These are phyloP conservation scores for Penicillium oxalicum DNA, from an alignment of 2,329 filamentous ascomycete genomes.

Conservation along the genomic window DNA sequence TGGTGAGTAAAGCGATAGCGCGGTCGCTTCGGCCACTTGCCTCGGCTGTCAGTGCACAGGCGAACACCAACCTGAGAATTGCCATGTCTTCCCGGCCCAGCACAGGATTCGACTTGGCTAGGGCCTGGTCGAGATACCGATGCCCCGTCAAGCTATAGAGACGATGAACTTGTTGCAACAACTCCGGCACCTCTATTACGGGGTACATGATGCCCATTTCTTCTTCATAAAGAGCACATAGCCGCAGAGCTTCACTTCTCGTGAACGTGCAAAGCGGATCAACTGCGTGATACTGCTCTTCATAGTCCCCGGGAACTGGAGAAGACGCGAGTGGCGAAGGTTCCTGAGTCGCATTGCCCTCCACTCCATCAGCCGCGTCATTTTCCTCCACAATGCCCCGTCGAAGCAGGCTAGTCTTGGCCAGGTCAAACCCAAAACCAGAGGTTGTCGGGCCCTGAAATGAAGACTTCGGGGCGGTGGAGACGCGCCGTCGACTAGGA, in stretches of 20 bases:
- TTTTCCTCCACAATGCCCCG: constrained; percentile 68
- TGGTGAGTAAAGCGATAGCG: constrained; percentile 68
- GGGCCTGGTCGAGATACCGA: neutral
- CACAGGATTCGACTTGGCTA: constrained; percentile 18
- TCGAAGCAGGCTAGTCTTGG: constrained; percentile 74
- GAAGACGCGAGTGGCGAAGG: constrained; percentile 28
- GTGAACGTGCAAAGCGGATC: constrained; percentile 74
- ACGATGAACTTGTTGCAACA: constrained; percentile 61
- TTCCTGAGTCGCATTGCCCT: constrained; percentile 48
- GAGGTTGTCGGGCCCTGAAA: constrained; percentile 82
- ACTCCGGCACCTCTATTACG: constrained; percentile 62
- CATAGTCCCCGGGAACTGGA: constrained; percentile 11
- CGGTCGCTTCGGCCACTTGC: constrained; percentile 70
- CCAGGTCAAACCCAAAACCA: constrained; percentile 75
- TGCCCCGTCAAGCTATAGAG: constrained; percentile 45
- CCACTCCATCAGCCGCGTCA: constrained; percentile 45
- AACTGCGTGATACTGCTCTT: constrained; percentile 32
- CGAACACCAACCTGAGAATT: constrained; percentile 74
- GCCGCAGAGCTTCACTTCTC: constrained; percentile 69
- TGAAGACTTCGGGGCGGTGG: constrained; percentile 48
- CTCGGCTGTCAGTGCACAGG: constrained; percentile 69
- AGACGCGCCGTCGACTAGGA: constrained; percentile 12
- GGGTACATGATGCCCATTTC: constrained; percentile 90
- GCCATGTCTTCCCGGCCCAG: constrained; percentile 57
- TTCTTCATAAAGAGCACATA: constrained; percentile 75